Evolutionary conservation across 805 yeast genomes (phyloP), one percentile per base, ranked within the genome.

Genomic region (Komagataella pseudopastoris): DNA sequence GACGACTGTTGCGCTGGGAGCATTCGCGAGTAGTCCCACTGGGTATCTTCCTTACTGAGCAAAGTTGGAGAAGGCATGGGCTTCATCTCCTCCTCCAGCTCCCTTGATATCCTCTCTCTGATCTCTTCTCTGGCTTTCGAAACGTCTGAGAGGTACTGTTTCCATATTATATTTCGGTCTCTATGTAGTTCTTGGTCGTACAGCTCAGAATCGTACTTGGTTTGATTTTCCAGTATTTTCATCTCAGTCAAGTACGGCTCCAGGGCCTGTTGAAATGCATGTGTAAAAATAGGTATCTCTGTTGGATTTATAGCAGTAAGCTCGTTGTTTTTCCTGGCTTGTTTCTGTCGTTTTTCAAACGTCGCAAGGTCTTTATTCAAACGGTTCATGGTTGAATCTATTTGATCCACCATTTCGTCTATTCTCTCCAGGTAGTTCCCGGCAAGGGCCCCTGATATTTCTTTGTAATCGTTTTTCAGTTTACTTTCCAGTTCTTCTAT

Each of bases 161-260:
- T 54, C 65, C 65, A 63, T 4, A 54, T 49, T 2, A 59, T 24
- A 4, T 57, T 59, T 2, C 53, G 48, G 8, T 57, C 54, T 8
- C 49, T 47, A 18, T 50, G 51, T 4, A 61, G 51, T 2, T 55
- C 50, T 2, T 50, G 44, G 44, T 60, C 62, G 24, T 58, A 55
- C 24, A 61, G 30, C 6, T 53, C 52, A 1, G 59, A 52, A 2
- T 56, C 56, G 39, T 58, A 58, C 4, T 57, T 49, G 20, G 54
- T 57, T 45, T 23, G 24, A 20, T 49, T 44, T 22, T 49, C 43
- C 6, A 44, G 4, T 10, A 36, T 20, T 14, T 50, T 43, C n/a
- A 49, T 44, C 46, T 49, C 43, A 10, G 20, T 22, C 10, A 36
- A 7, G 6, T 23, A 44, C 7, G 52, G 51, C 16, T n/a, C 22